Evolutionary conservation across 2,329 filamentous ascomycete genomes (phyloP), one percentile per base, ranked within the genome.

Genomic region (Davidsoniella eucalypti): DNA sequence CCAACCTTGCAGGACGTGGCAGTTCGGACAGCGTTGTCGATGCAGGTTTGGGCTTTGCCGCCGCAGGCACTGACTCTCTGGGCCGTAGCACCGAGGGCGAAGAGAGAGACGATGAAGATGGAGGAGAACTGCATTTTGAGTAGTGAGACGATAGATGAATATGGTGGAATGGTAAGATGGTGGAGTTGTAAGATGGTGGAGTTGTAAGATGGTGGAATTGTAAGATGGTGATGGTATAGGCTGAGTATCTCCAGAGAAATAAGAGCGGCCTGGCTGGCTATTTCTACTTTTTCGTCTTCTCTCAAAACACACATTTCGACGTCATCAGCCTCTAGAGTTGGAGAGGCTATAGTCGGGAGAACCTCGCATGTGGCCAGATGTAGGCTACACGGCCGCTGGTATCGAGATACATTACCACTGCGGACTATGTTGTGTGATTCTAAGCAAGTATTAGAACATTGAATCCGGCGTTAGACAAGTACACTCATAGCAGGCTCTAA

Each of bases 11-110:
- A 52, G 25, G 23, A 18, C 14, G 49, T 47, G 29, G 23, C 29
- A 3, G 14, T 25, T 8, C 9, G n/a, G 21, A 37, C 38, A 16
- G 45, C 44, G 18, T 48, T 18, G 39, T 52, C 44, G 23, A 52
- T 52, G 40, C 44, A 48, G 38, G 14, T 14, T 44, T 52, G 44
- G 26, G 44, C 50, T 29, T 37, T 23, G 17, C 44, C 40, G 29
- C 21, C n/a, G 39, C 44, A 52, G 14, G 37, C 50, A 8, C 23
- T 26, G 21, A 52, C 18, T 6, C 6, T 23, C 25, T 47, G 44
- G 5, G 44, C 44, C 4, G 39, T 29, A 9, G 44, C 39, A 16
- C 9, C n/a, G 18, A 29, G n/a, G 29, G 44, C 38, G 16, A 52
- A 16, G 21, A 51, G 36, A 18, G 25, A 14, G n/a, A 33, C 23